Base-by-base conservation (phyloP, 1,284 basidiomycete genomes). In the Moesziomyces sp. region DNA sequence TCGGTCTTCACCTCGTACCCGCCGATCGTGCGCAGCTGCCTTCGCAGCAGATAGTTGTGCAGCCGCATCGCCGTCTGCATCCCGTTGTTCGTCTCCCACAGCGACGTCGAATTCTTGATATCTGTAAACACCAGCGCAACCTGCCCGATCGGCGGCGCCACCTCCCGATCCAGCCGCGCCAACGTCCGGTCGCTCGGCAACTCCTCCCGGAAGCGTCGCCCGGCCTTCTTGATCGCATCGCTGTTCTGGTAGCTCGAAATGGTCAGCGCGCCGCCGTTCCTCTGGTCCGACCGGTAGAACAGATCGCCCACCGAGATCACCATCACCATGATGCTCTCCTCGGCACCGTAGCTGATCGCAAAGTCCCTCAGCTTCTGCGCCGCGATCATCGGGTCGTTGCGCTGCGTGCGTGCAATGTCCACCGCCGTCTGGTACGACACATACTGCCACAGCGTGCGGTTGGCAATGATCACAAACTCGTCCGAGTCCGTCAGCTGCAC, bases 1-100 rank as follows among this genome's bases (percentile, higher is more conserved):
- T 99, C 97, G 21, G 97, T 99, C 86, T 99, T 99, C 80, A 98
- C 96, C 86, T 99, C 95, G 85, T 98, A 99, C 0, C 97, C 97
- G 45, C 94, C 95, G 80, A 95, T 96, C 54, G 92, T 88, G 34
- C 96, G 90, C 46, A 99, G 86, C 75, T 93, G 91, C 11, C 95
- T 89, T 23, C 96, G 90, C 62, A 99, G 88, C 16, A 98, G 87
- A 64, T 87, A 89, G 84, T 98, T 97, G 86, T 99, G 97, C 80
- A 94, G 86, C 42, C 91, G 90, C 88, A 98, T 97, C 1, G 96
- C 95, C 0, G 92, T 91, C 46, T 92, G 91, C 96, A 99, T 99
- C 5, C 95, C 95, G 0, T 91, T 90, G 81, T 99, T 99, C 50
- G 91, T 91, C 83, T 99, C 97, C 97, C 97, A 99, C 3, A 99